Base-by-base conservation (phyloP, 2,329 filamentous ascomycete species). In the Ploettnerulaceae sp. region DNA sequence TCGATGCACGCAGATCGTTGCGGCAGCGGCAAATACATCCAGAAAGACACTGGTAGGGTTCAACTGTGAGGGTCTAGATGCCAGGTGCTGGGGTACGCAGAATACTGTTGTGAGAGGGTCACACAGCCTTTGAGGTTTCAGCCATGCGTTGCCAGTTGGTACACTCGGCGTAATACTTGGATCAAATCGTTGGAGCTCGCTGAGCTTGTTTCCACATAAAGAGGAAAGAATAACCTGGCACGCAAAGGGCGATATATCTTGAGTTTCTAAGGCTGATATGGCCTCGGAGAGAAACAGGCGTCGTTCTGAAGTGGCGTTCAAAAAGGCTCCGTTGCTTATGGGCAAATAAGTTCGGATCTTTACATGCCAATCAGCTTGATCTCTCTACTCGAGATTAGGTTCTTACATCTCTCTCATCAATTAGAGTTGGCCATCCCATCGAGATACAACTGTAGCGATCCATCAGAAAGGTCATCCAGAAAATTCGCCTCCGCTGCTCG, bases 391-490 rank as follows among this genome's bases (percentile, higher is more conserved):
- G 9, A n/a, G 7, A 31, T n/a, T 20, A 6, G 14, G 2, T 8
- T 22, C 45, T 12, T 34, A 96, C 86, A 71, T 96, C 90, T 63
- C 76, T 77, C 67, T 96, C 90, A 54, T 96, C 89, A 43, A 95
- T 78, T 1, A 78, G 81, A 84, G 95, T 89, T 1, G 91, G 90
- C 89, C 90, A 96, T 5, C 90, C 90, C 2, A 90, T 96, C 17
- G 90, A 90, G 42, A 95, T 91, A 59, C 88, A 95, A 7, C 88
- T 86, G 66, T 94, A 96, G 41, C 91, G 79, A 61, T 96, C 90
- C 49, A 88, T 71, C 56, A 84, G 87, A 61, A 94, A 96, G 1
- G 84, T 79, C 79, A 90, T 82, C 90, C 90, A 96, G 56, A 95
- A 96, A 0, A 88, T 91, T 52, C 90, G 76, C 46, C 90, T 76